Base-by-base conservation (phyloP, 202 grass and related monocot genomes). In the Eragrostis tef region DNA sequence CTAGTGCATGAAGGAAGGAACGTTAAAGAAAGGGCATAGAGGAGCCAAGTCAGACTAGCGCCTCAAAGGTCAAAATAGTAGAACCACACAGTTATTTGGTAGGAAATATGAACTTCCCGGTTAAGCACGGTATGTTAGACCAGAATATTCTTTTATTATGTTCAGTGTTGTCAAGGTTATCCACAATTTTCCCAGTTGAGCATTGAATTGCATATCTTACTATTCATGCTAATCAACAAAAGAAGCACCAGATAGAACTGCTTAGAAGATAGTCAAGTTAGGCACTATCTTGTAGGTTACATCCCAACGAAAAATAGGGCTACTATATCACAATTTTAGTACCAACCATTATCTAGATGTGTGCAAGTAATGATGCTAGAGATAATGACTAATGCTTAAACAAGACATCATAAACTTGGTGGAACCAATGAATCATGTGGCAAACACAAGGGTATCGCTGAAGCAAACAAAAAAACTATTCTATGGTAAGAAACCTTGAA, bases 401-500 rank as follows among this genome's bases (percentile, higher is more conserved):
- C 11, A 22, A 2, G 20, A 9, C 19, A 20, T 54, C 6, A 58
- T 58, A 11, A 57, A 1, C 4, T 34, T 34, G 1, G 31, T 34
- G 31, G 4, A 34, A 34, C 0, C 8, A 2, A 0, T 22, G 21
- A 48, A 47, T 6, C 48, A 31, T 54, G 39, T 41, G 9, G 44
- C 24, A 29, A 73, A 66, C 26, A 15, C 73, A 17, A 48, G 42
- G 66, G 10, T 8, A 29, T 27, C 20, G 21, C 5, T n/a, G 77
- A 57, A 69, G 10, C 54, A 44, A 52, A 49, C 34, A 56, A 7
- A 7, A 7, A 7, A 27, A 14, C 15, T 65, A 65, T 42, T 22
- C 61, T 46, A 48, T 66, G 50, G 44, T 34, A 72, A 48, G 46
- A 27, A 82, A 63, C 27, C 31, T 11, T 34, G 45, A 53, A 82